Percentiles rank a stretch among this genome's conserved stretches.
phyloP scores from a whole-genome alignment of 176 grass and related monocot species.

The Oryza meridionalis region DNA sequence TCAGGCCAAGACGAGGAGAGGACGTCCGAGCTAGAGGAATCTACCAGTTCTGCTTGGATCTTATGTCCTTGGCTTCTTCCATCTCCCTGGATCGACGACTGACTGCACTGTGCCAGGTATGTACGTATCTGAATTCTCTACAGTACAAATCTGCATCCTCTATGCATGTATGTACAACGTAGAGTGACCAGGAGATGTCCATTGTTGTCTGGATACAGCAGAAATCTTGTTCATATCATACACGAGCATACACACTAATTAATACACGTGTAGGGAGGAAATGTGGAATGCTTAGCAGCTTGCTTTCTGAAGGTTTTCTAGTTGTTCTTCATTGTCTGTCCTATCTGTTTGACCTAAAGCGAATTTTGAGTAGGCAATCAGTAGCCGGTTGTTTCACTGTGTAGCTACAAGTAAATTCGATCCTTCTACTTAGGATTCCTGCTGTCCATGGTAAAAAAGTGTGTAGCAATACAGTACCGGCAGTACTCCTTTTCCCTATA shows the following conservation, averaged over 20 bases:
- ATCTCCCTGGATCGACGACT: constrained; percentile 26
- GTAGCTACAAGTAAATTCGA: constrained; percentile 34
- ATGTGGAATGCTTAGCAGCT: not conserved
- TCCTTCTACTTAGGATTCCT: constrained; percentile 50
- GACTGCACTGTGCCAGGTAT: constrained; percentile 28
- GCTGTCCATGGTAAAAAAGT: constrained; percentile 41
- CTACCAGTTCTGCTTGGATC: constrained; percentile 51
- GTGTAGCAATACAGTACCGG: constrained; percentile 14
- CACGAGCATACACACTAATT: not conserved
- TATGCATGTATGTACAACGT: constrained; percentile 13
- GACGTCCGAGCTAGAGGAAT: constrained; percentile 31
- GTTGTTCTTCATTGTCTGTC: not conserved
- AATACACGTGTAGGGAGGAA: not conserved
- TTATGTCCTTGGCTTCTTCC: constrained; percentile 21
- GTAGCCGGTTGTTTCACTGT: constrained; percentile 15
- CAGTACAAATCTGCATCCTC: not conserved
- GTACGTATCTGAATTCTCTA: constrained; percentile 14
- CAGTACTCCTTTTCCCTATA: constrained; percentile 48
- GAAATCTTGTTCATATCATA: constrained; percentile 37
- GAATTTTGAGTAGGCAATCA: not conserved
- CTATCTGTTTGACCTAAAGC: not conserved
- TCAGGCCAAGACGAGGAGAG: constrained; percentile 17
- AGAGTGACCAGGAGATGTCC: constrained; percentile 16
- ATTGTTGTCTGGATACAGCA: constrained; percentile 12
- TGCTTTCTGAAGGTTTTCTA: not conserved